Evolutionary conservation across 345 rosid species (phyloP).

Genomic region (Cardamine chenopodiifolia): DNA sequence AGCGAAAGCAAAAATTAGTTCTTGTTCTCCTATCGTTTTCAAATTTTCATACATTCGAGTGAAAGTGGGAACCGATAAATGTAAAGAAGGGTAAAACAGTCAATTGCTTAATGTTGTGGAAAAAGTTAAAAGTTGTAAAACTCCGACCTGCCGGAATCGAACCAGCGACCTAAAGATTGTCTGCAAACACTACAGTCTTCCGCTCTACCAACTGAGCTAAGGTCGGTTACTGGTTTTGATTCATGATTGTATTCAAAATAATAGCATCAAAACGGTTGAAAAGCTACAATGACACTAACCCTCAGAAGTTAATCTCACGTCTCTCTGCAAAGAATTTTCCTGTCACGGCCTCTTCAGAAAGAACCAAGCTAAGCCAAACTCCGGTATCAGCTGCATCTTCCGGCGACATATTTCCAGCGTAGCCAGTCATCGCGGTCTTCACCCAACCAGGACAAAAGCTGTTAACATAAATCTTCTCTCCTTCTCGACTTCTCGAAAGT

Average conservation of each 20-base stretch:
- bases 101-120: not conserved
- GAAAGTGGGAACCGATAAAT: not conserved
- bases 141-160: constrained; percentile 37
- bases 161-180: constrained; percentile 33
- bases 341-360: constrained; percentile 61
- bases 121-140: not conserved
- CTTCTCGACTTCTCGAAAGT: constrained; percentile 63
- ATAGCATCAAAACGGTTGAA: not conserved
- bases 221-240: constrained; percentile 48
- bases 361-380: constrained; percentile 80
- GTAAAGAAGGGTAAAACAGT: not conserved
- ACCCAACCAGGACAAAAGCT: constrained; percentile 98
- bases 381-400: constrained; percentile 92
- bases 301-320: constrained; percentile 73
- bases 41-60: not conserved
- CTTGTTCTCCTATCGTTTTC: not conserved
- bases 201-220: constrained; percentile 99
- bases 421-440: constrained; percentile 89
- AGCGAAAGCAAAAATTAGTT: not conserved
- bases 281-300: too few species aligned
- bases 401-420: constrained; percentile 72
- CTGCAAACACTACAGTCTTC: constrained; percentile 85
- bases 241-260: not conserved
- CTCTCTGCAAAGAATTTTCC: constrained; percentile 95
- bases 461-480: constrained; percentile 69